A percentile compares a stretch with the other conserved stretches of the same genome.
Evolutionary conservation across 257 asterid genomes (phyloP).

Genomic region (Salvia rosmarinus): DNA sequence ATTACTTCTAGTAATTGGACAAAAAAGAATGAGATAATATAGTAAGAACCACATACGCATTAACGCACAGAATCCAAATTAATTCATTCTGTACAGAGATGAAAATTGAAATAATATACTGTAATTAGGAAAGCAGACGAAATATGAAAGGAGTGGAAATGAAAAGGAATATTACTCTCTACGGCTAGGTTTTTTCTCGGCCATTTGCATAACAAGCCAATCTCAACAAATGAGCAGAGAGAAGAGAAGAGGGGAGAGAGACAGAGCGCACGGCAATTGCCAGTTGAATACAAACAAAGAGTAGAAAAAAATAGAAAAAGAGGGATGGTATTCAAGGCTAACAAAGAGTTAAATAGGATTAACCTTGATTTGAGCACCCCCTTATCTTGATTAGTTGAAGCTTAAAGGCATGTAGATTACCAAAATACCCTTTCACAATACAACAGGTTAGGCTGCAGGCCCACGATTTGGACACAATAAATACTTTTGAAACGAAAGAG

Average conservation of each 20-base stretch:
- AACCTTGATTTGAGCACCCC: slow-evolving; percentile 25
- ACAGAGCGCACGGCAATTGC: slow-evolving; percentile 28
- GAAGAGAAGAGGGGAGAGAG: slow-evolving; percentile 36
- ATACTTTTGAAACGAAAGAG: slow-evolving; percentile 56
- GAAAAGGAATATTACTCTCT: slow-evolving; percentile 41
- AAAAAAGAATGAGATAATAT: neutral
- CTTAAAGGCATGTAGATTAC: slow-evolving; percentile 14
- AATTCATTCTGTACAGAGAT: slow-evolving; percentile 12
- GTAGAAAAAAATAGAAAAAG: slow-evolving; percentile 28
- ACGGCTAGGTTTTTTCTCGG: slow-evolving; percentile 32
- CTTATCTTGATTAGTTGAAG: slow-evolving; percentile 27
- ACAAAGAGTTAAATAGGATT: slow-evolving; percentile 40
- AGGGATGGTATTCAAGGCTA: slow-evolving; percentile 20
- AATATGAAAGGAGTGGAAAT: slow-evolving; percentile 21
- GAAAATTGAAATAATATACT: neutral
- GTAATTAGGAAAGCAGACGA: slow-evolving; percentile 9
- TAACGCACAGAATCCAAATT: slow-evolving; percentile 13
- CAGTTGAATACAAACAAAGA: slow-evolving; percentile 34
- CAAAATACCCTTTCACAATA: slow-evolving; percentile 42
- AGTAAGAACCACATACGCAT: slow-evolving; percentile 22
- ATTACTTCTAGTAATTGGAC: slow-evolving; percentile 13
- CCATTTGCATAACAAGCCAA: slow-evolving; percentile 38
- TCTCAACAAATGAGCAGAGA: slow-evolving; percentile 38
- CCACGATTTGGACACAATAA: slow-evolving; percentile 51
- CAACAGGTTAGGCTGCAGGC: slow-evolving; percentile 35